These are phyloP conservation scores for Phialophora macrospora DNA, from an alignment of 2,329 filamentous ascomycete species.

Conservation along the genomic window DNA sequence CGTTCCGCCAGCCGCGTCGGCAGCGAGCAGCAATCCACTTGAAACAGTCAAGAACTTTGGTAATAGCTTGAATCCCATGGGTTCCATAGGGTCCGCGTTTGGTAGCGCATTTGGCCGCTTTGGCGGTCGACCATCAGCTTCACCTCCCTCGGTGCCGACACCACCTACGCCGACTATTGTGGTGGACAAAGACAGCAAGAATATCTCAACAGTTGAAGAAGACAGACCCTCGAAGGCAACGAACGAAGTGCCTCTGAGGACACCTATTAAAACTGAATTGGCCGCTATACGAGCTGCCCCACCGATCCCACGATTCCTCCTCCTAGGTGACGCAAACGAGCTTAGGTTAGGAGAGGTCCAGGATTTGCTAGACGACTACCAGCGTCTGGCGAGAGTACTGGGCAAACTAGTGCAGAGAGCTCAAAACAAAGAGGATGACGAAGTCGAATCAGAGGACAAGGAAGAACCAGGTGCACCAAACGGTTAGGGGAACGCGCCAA, in stretches of 20 bases:
- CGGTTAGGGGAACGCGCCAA: background rate
- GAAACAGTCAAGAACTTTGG: constrained; percentile 83
- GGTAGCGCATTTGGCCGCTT: constrained; percentile 72
- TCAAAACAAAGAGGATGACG: constrained; percentile 12
- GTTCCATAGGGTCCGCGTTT: constrained; percentile 59
- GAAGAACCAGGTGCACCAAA: background rate
- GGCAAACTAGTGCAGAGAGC: constrained; percentile 34
- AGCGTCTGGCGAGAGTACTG: constrained; percentile 62
- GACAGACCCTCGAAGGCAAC: constrained; percentile 59
- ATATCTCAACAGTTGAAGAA: constrained; percentile 50
- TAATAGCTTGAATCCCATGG: constrained; percentile 81
- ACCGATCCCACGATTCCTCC: constrained; percentile 74
- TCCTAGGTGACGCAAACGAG: constrained; percentile 71
- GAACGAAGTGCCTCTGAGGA: constrained; percentile 47
- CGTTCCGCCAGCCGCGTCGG: constrained; percentile 42
- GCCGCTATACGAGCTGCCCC: constrained; percentile 50
- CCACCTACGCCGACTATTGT: constrained; percentile 48
- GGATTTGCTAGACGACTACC: constrained; percentile 74
- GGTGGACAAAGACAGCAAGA: constrained; percentile 17
- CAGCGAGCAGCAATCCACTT: constrained; percentile 60
- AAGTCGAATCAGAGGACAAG: background rate
- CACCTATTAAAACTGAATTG: constrained; percentile 55
- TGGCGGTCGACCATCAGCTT: constrained; percentile 44
- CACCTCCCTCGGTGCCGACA: constrained; percentile 48
- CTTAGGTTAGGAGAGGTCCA: constrained; percentile 74